Evolutionary conservation across 2,329 filamentous ascomycete genomes (phyloP), one percentile per base, ranked within the genome.

Genomic region (Lachnellula willkommii): DNA sequence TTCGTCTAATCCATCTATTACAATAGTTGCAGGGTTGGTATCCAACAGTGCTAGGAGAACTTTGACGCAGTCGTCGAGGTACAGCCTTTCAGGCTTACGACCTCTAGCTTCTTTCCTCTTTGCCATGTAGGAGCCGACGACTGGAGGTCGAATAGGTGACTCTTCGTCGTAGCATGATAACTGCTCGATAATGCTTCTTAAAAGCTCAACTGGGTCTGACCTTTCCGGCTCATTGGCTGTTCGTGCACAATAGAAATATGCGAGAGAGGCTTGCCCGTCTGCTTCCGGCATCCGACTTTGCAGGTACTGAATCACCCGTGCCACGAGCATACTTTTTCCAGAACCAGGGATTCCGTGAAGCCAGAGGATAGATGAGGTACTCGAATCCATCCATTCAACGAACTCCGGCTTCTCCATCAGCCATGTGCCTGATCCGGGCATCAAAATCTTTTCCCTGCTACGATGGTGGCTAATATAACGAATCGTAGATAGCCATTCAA

Each of bases 301-400:
- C n/a, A 52, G 5, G 26, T 20, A 58, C 47, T 58, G 42, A 40
- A 58, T 49, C 7, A 54, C 55, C 26, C 22, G 51, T 45, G 52
- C 42, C 32, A 66, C 57, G 24, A 70, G 62, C 53, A 69, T 70
- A 57, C 61, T 72, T 56, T 72, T 70, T 3, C 69, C 65, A 51
- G 64, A 69, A 22, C 69, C 69, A 20, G 63, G 64, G 53, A 68
- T 68, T 2, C 70, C 68, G 61, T 70, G 65, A 7, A 72, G 64
- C 69, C 66, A 72, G 28, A 72, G 55, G 12, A 72, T 65, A 7
- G 66, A 68, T 15, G 64, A 72, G n/a, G 50, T 56, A 57, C 66
- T 69, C 22, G 63, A 56, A 26, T 66, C 54, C 35, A 64, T 63
- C 68, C 65, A 71, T 50, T 63, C 52, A 26, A 51, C 50, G 50